Percentiles rank a stretch among this genome's conserved stretches.
phyloP scores from a whole-genome alignment of 1,284 basidiomycete species.

The Puccinia triticina region DNA sequence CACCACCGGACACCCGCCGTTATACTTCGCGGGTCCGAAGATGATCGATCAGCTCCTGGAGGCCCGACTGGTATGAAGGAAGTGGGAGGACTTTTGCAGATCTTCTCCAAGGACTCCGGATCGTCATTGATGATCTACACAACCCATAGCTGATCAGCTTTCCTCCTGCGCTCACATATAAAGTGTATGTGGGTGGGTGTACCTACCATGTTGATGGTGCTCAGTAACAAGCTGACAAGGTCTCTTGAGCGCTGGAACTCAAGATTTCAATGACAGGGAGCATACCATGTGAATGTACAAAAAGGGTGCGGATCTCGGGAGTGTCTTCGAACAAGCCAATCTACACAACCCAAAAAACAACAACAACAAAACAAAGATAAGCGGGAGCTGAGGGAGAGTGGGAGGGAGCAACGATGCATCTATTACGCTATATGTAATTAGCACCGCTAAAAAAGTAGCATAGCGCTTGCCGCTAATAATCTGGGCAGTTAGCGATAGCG shows the following conservation, averaged over 20 bases:
- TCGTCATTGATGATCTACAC: constrained; percentile 80
- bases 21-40: constrained; percentile 58
- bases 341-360: too few species aligned
- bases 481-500: too few species aligned
- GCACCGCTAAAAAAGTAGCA: too few species aligned
- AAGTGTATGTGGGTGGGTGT: background rate
- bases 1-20: constrained; percentile 60
- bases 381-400: too few species aligned
- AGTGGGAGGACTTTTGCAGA: constrained; percentile 69
- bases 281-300: constrained; percentile 90
- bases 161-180: background rate
- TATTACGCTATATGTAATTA: too few species aligned
- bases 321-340: constrained; percentile 75
- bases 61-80: constrained; percentile 39
- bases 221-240: constrained; percentile 77
- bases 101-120: constrained; percentile 84
- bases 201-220: constrained; percentile 81
- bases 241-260: constrained; percentile 71
- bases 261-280: constrained; percentile 88
- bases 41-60: constrained; percentile 36
- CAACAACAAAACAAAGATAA: too few species aligned
- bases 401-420: too few species aligned
- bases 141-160: background rate
- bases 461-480: too few species aligned
- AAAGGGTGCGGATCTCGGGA: constrained; percentile 86